Evolutionary conservation across 2,329 filamentous ascomycete species (phyloP), one percentile per base, ranked within the genome.

Genomic region (Penicillium oxalicum): DNA sequence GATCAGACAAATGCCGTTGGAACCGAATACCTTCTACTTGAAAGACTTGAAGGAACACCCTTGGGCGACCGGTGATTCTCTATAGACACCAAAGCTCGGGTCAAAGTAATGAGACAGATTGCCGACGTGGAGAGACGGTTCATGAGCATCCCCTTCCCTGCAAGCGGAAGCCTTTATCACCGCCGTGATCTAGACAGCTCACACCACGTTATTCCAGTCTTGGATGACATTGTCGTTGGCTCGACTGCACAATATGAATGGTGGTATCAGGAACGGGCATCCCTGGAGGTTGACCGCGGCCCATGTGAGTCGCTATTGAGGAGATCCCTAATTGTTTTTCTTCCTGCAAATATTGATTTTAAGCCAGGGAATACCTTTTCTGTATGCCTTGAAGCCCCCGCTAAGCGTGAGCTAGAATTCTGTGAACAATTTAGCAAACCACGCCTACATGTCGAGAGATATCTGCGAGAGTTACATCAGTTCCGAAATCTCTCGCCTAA

Each of bases 51-150:
- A 24, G 70, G 70, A 12, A 53, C 25, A 7, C 58, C 61, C 8
- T 48, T 70, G n/a, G 65, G 63, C 25, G 59, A 63, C 28, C 52
- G 56, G 25, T 71, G 66, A 68, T 66, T 61, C 38, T 46, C 52
- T 5, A 58, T 61, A 49, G 45, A 58, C 41, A 59, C 43, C n/a
- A 59, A 61, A 47, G 45, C 46, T 5, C 40, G 53, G 12, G 50
- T 56, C 8, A 61, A 58, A 38, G 29, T 61, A 25, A 59, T 62
- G 43, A 59, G 45, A 41, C 56, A 62, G 41, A 56, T 62, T 33
- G 56, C 61, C 27, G 47, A 61, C 24, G 0, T 61, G 0, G 61
- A 65, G 45, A 56, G 18, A 32, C 43, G 7, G 4, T 54, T 61
- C 9, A 57, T 63, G 50, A 52, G 43, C 2, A 51, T 64, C 28